These are phyloP conservation scores for Linum lewisii DNA, from an alignment of 345 rosid species.

Conservation along the genomic window DNA sequence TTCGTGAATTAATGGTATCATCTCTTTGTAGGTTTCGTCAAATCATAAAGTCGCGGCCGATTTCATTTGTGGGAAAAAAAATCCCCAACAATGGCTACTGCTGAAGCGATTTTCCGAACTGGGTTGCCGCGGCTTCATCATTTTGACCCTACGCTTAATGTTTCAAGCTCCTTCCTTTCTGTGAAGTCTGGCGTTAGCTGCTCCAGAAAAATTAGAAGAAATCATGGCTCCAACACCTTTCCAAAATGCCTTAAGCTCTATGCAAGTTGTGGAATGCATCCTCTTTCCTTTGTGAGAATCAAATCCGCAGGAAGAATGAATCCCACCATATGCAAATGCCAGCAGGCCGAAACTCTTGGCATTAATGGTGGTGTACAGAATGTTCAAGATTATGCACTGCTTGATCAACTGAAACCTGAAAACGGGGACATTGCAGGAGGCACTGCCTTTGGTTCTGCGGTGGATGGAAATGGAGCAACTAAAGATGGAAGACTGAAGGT, in stretches of 20 bases:
- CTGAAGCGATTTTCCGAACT: slow-evolving; percentile 30
- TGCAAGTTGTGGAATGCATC: slow-evolving; percentile 11
- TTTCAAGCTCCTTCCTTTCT: slow-evolving; percentile 16
- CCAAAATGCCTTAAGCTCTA: slow-evolving; percentile 8
- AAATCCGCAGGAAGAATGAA: slow-evolving; percentile 6
- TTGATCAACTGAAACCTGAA: slow-evolving; percentile 26
- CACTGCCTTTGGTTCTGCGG: slow-evolving; percentile 20
- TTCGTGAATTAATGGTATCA: not conserved
- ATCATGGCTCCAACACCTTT: slow-evolving; percentile 12
- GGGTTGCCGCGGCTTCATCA: slow-evolving; percentile 17
- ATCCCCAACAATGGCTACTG: slow-evolving; percentile 28
- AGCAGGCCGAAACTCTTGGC: slow-evolving; percentile 28
- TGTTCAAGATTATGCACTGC: slow-evolving; percentile 25
- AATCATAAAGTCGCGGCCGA: not conserved
- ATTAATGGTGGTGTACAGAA: slow-evolving; percentile 29
- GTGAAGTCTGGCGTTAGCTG: slow-evolving; percentile 11
- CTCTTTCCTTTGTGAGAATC: not conserved
- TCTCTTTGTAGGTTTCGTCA: not conserved
- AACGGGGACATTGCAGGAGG: slow-evolving; percentile 19
- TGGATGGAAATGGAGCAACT: slow-evolving; percentile 16
- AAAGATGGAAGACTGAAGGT: slow-evolving; percentile 18
- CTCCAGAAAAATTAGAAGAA: slow-evolving; percentile 12
- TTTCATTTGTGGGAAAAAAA: too few species aligned
- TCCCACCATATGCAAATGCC: slow-evolving; percentile 43
- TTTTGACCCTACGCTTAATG: slow-evolving; percentile 16